Conservation (phyloP, 768 basidiomycete species). For the Boletus patriciae region DNA sequence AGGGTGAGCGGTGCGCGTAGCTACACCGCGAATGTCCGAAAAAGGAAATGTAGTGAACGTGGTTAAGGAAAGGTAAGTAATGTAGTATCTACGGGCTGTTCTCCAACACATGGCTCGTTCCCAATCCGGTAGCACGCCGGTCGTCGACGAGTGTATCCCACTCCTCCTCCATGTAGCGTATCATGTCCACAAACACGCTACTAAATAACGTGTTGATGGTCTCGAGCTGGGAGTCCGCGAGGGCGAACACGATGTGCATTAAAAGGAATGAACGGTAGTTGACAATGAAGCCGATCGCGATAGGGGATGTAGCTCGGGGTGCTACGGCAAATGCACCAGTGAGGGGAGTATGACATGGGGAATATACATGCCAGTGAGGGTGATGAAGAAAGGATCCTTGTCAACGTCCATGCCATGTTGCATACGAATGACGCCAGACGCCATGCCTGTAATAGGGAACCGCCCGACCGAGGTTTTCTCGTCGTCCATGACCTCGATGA, state of each 20-base stretch:
- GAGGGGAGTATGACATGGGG: background rate
- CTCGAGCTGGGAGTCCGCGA: constrained; percentile 17
- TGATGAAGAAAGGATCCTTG: constrained; percentile 13
- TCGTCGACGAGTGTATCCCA: constrained; percentile 18
- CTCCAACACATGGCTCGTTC: constrained; percentile 9
- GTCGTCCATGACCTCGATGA: constrained; percentile 10
- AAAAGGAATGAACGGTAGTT: constrained; percentile 23
- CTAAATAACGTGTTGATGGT: constrained; percentile 17
- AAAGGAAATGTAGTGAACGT: no score
- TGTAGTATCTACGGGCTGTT: no score
- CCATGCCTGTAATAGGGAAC: constrained; percentile 12
- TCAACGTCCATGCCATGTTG: constrained; percentile 14
- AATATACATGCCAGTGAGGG: constrained; percentile 4
- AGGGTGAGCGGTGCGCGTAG: no score
- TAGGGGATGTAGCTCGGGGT: constrained; percentile 15
- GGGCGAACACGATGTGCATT: constrained; percentile 24
- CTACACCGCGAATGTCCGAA: no score
- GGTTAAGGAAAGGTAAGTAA: no score
- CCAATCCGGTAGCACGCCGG: constrained; percentile 16
- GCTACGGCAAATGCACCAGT: background rate
- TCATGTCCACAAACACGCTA: constrained; percentile 22
- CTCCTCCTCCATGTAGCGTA: constrained; percentile 21
- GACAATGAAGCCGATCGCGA: constrained; percentile 21
- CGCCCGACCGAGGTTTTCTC: background rate
- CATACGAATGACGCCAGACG: constrained; percentile 22